Percentiles rank a stretch among this genome's conserved stretches.
Conservation (phyloP, 192 early-diverging fungal species). For the Hyaloraphidium curvatum region DNA sequence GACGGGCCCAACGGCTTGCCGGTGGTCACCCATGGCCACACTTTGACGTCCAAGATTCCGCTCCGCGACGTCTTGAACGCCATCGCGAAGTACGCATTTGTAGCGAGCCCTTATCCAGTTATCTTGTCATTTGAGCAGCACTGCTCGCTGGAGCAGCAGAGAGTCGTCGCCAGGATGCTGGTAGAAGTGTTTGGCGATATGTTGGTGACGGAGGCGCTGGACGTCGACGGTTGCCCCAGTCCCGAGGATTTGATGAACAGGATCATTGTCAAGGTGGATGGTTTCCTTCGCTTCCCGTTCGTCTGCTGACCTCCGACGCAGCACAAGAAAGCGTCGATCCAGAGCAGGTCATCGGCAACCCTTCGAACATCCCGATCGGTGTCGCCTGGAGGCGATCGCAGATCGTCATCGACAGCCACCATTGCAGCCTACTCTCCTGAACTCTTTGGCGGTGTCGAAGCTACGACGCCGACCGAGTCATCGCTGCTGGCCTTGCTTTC, state of each 20-base stretch:
- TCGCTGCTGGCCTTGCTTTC: too few relatives aligned
- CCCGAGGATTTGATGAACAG: constrained; percentile 43
- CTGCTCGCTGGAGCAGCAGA: constrained; percentile 56
- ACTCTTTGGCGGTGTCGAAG: too few relatives aligned
- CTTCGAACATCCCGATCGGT: too few relatives aligned
- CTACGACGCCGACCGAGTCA: too few relatives aligned
- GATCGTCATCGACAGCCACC: too few relatives aligned
- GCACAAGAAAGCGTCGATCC: too few relatives aligned
- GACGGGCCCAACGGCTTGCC: constrained; percentile 62
- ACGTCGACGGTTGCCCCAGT: constrained; percentile 35
- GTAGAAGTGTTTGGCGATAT: constrained; percentile 40
- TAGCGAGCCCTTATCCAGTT: constrained; percentile 60
- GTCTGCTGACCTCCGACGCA: too few relatives aligned
- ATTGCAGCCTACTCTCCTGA: too few relatives aligned
- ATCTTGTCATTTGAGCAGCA: constrained; percentile 71
- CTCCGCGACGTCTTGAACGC: constrained; percentile 69
- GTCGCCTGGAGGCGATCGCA: too few relatives aligned
- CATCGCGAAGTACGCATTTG: constrained; percentile 72
- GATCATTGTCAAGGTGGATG: constrained; percentile 52
- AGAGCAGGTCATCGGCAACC: too few relatives aligned
- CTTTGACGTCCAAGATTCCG: constrained; percentile 51
- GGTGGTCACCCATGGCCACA: constrained; percentile 41
- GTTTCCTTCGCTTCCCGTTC: too few relatives aligned
- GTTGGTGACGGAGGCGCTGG: constrained; percentile 31
- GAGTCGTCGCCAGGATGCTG: constrained; percentile 49